Conservation (phyloP, 2,329 filamentous ascomycete species). For the Apiospora sp. region DNA sequence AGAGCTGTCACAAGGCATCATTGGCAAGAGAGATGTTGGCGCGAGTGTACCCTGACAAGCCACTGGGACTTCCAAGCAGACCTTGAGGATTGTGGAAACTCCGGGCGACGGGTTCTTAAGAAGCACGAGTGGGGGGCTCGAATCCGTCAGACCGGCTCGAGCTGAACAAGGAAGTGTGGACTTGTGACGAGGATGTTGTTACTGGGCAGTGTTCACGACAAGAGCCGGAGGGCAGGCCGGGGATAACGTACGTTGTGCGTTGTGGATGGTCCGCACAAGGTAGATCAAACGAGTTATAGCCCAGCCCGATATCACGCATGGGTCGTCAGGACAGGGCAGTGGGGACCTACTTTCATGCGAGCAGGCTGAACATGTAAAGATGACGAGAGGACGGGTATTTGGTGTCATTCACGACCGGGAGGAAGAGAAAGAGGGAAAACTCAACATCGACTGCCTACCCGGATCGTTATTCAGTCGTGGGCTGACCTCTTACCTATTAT, state of each 20-base stretch:
- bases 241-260: conserved; percentile 20
- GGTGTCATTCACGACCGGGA: not conserved
- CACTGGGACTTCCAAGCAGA: conserved; percentile 3
- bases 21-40: not conserved
- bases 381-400: not conserved
- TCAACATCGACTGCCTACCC: not conserved
- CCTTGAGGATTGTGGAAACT: not conserved
- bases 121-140: conserved; percentile 5
- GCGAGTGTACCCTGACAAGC: conserved; percentile 1
- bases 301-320: conserved; percentile 26
- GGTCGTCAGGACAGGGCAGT: conserved; percentile 13
- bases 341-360: conserved; percentile 23
- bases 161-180: not conserved
- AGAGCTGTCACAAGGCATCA: conserved; percentile 3
- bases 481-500: not conserved
- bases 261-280: conserved; percentile 15
- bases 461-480: not conserved
- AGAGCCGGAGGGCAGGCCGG: conserved; percentile 5
- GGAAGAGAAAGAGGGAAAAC: not conserved
- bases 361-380: not conserved
- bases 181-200: conserved; percentile 6
- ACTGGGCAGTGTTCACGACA: conserved; percentile 19
- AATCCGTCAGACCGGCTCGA: conserved; percentile 8
- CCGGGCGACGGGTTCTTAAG: conserved; percentile 3
- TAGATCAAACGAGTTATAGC: conserved; percentile 28